Conservation (phyloP, 768 basidiomycete species). For the Russula dissimulans region DNA sequence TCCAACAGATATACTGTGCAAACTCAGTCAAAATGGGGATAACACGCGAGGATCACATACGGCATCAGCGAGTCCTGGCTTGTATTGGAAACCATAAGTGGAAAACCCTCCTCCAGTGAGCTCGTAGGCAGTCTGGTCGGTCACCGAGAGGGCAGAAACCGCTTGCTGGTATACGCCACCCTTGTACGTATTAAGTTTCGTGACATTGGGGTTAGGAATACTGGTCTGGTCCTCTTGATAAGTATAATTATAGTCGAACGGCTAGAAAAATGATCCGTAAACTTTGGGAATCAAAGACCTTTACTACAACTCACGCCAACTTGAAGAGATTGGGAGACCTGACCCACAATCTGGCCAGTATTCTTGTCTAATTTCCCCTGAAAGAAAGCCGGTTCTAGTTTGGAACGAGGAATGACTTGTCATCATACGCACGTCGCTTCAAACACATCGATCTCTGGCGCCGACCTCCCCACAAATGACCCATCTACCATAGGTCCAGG, state of each 20-base stretch:
- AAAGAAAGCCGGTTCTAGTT: background rate
- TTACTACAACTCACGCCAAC: conserved; percentile 14
- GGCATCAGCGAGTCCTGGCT: conserved; percentile 26
- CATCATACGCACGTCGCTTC: conserved; percentile 36
- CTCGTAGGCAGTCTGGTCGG: conserved; percentile 30
- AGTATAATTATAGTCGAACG: conserved; percentile 16
- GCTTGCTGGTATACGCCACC: conserved; percentile 83
- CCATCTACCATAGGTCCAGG: conserved; percentile 49
- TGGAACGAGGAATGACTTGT: background rate
- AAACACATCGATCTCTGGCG: conserved; percentile 66
- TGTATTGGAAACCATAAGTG: conserved; percentile 38
- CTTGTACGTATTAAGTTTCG: conserved; percentile 44
- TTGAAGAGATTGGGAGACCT: conserved; percentile 19
- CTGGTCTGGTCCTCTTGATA: background rate
- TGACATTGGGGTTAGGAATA: background rate
- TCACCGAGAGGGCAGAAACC: conserved; percentile 57
- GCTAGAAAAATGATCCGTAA: background rate
- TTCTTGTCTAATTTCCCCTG: background rate
- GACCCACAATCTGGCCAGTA: background rate
- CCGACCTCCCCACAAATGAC: conserved; percentile 50
- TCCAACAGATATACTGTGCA: conserved; percentile 36
- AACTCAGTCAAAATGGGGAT: background rate
- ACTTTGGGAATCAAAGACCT: background rate
- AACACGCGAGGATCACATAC: background rate
- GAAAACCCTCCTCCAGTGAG: conserved; percentile 28